These are phyloP conservation scores for Claviceps citrina DNA, from an alignment of 2,329 filamentous ascomycete species.

Conservation along the genomic window DNA sequence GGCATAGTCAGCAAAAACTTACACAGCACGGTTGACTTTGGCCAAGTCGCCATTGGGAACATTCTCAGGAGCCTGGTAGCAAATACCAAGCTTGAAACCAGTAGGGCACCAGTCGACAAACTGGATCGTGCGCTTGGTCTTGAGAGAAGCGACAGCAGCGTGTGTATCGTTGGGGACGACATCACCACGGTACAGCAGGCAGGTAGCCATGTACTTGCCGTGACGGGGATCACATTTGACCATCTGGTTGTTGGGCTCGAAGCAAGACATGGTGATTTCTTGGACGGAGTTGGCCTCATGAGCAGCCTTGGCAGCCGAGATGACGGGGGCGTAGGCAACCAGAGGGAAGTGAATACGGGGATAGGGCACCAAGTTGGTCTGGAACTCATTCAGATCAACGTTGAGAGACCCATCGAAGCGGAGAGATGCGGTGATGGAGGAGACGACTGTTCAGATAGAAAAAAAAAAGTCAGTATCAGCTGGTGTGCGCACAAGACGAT, in stretches of 20 bases:
- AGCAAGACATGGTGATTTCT: conserved; percentile 98
- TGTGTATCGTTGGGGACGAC: conserved; percentile 95
- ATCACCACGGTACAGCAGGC: conserved; percentile 93
- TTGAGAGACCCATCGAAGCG: conserved; percentile 98
- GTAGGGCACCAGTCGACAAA: conserved; percentile 99
- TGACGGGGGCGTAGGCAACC: conserved; percentile 85
- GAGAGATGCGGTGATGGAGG: conserved; percentile 94
- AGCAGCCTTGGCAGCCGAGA: conserved; percentile 86
- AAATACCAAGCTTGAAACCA: conserved; percentile 99
- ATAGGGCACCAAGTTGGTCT: conserved; percentile 98
- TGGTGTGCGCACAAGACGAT: neutral
- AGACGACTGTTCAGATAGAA: conserved; percentile 52
- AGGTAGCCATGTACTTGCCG: conserved; percentile 99
- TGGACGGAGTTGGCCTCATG: conserved; percentile 97
- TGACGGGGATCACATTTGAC: conserved; percentile 97
- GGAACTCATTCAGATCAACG: conserved; percentile 99
- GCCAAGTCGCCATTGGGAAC: conserved; percentile 94
- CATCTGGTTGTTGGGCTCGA: conserved; percentile 99
- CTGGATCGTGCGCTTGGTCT: conserved; percentile 98
- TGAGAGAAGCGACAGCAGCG: conserved; percentile 81
- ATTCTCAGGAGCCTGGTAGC: conserved; percentile 93
- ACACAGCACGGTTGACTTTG: conserved; percentile 96
- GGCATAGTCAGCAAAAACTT: conserved; percentile 30
- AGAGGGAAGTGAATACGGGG: conserved; percentile 99
- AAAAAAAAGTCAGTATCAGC: neutral